Base-by-base conservation (phyloP, 2,329 filamentous ascomycete species). In the Apiospora phragmitis region DNA sequence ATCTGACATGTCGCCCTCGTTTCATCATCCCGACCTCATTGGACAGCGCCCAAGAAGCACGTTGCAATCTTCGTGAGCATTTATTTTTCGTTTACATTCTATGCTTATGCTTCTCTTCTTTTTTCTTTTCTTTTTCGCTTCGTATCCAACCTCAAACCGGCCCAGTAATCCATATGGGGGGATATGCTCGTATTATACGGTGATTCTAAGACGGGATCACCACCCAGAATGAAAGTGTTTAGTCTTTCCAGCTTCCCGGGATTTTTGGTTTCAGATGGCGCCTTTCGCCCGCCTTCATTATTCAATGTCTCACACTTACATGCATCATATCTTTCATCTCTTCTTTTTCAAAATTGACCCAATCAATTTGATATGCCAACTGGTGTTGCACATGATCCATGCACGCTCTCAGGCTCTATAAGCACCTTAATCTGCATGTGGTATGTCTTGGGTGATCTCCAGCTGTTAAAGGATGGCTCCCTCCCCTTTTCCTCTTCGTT, bases 1-100 rank as follows among this genome's bases (percentile, higher is more conserved):
- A 59, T 59, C 51, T 59, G 51, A 59, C 51, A 59, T 59, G 51
- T 59, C 51, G 51, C 51, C 51, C 18, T n/a, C 51, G 51, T 59
- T 59, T 59, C 51, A 59, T 59, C 51, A 59, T 59, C 29, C 51
- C 51, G 16, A 59, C 29, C 26, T 59, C 51, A 59, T 59, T 59
- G 51, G 29, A 21, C 51, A 59, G 29, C 29, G 16, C 18, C 16
- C 26, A 35, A 32, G 51, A 59, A 21, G 51, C 51, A 59, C 16
- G 51, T 35, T 21, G 51, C 43, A 47, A n/a, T 47, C 43, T 47
- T 47, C 18, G 21, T 47, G 43, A n/a, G 4, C 42, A 18, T 6
- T 21, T 43, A 14, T 43, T 43, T 16, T 14, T 18, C 18, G n/a
- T n/a, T n/a, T n/a, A n/a, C n/a, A n/a, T 59, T 1, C 29, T 59